Base-by-base conservation (phyloP, 768 basidiomycete species). In the Calocera viscosa region DNA sequence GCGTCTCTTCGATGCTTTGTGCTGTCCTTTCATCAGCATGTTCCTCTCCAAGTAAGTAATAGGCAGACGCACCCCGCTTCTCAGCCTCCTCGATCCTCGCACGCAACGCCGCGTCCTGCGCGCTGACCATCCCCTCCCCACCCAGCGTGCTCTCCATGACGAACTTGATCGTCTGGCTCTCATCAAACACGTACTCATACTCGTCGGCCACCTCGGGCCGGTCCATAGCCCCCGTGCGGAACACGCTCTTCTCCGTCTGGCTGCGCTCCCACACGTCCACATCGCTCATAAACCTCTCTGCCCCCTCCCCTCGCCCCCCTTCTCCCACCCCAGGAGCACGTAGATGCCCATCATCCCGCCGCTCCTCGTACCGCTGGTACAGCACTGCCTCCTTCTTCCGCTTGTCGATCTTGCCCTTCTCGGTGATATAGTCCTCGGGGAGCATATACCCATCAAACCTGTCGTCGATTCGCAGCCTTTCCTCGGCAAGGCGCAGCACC, bases 151-250 rank as follows among this genome's bases (percentile, higher is more conserved):
- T 76, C 69, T 94, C 94, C 85, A 93, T 86, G 73, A 95, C 88
- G 77, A 95, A 99, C 74, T 91, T 82, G 75, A 99, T 98, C 24
- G 92, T 93, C 77, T 96, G 95, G 72, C 86, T 90, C 76, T 98
- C 96, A 75, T 99, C 96, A 72, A 99, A 97, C 53, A 99, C 95
- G 74, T 94, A 99, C 67, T 98, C 95, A 72, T 95, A 98, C 47
- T 88, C 86, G 35, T 94, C 92, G 33, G 86, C 84, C 22, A 89
- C 68, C 68, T 90, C 87, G 43, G 77, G 82, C 76, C 91, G 92
- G 76, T 99, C 96, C 85, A 94, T 75, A 1, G 96, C 94, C 32
- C 96, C 93, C 1, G 87, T 88, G 75, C 85, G 88, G 79, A 97
- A 91, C 16, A 90, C 89, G 71, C 91, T 92, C 72, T 92, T 87